Conservation (phyloP, 768 basidiomycete genomes). For the Trametes meyenii region DNA sequence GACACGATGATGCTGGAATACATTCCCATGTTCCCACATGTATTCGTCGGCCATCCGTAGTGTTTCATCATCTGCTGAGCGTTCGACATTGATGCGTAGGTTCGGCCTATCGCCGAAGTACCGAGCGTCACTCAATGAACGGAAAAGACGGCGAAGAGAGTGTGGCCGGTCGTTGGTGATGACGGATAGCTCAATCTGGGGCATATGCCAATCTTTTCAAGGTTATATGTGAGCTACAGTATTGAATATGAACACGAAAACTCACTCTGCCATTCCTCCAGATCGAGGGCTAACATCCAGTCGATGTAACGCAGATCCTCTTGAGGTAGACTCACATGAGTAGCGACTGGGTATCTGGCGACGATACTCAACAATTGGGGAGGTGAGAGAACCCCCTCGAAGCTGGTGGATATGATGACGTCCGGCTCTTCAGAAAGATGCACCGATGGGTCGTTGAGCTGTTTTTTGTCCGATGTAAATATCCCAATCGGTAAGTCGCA, state of each 20-base stretch:
- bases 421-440: background rate
- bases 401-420: conserved; percentile 7
- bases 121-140: conserved; percentile 56
- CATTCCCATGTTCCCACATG: conserved; percentile 61
- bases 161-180: conserved; percentile 77
- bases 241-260: conserved; percentile 7
- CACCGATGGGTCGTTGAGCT: no score
- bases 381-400: background rate
- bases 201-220: conserved; percentile 70
- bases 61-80: conserved; percentile 68
- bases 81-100: conserved; percentile 75
- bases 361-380: background rate
- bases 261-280: conserved; percentile 63
- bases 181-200: conserved; percentile 68
- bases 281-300: conserved; percentile 65
- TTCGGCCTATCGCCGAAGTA: conserved; percentile 73
- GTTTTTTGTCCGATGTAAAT: background rate
- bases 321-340: conserved; percentile 45
- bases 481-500: background rate
- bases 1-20: conserved; percentile 70
- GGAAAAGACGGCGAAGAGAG: conserved; percentile 68
- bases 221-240: conserved; percentile 13
- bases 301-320: conserved; percentile 52
- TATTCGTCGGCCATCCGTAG: conserved; percentile 51
- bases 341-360: background rate